Evolutionary conservation across 257 asterid genomes (phyloP).

Genomic region (Gentiana dahurica): DNA sequence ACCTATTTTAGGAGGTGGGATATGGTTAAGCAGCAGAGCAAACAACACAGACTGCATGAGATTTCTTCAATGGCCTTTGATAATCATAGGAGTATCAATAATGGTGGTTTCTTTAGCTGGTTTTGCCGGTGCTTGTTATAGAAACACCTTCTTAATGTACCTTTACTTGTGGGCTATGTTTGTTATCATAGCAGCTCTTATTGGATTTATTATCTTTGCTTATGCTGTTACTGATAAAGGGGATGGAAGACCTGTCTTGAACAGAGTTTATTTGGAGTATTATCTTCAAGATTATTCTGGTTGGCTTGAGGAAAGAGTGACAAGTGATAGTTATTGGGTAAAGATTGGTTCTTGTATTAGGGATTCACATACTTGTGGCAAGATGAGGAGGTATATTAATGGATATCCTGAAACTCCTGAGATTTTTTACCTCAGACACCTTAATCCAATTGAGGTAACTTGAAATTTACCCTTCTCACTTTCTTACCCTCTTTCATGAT

Average conservation of each 20-base stretch:
- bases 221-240: conserved; percentile 76
- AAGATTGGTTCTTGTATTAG: conserved; percentile 57
- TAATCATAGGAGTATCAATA: conserved; percentile 54
- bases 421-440: conserved; percentile 40
- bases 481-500: too few relatives aligned
- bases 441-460: conserved; percentile 53
- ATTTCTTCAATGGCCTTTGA: conserved; percentile 89
- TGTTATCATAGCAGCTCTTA: conserved; percentile 47
- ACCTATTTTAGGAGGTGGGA: conserved; percentile 81
- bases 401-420: conserved; percentile 56
- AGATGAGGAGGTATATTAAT: conserved; percentile 22
- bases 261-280: conserved; percentile 55
- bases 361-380: conserved; percentile 43
- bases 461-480: background rate
- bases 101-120: conserved; percentile 88
- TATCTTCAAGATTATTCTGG: conserved; percentile 60
- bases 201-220: conserved; percentile 72
- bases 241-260: conserved; percentile 47
- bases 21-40: conserved; percentile 87
- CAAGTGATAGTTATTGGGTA: conserved; percentile 37
- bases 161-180: conserved; percentile 81
- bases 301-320: conserved; percentile 63
- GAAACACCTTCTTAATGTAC: conserved; percentile 81
- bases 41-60: conserved; percentile 71
- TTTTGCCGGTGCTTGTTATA: conserved; percentile 70